These are phyloP conservation scores for Claviceps pusilla DNA, from an alignment of 2,329 filamentous ascomycete species.

Conservation along the genomic window DNA sequence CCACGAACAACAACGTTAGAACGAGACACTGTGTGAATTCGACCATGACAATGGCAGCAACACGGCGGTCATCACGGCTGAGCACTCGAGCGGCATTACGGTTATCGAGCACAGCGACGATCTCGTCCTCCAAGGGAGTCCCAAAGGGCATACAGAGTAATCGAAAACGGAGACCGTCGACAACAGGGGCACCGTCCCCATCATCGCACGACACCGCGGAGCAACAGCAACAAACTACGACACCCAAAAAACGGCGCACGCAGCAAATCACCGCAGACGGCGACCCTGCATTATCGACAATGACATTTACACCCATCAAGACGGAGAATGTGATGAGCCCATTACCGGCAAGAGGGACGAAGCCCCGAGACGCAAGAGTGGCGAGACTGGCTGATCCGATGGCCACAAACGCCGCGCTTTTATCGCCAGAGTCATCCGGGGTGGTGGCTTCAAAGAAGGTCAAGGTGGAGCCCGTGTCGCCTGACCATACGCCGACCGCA, in stretches of 20 bases:
- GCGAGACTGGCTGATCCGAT: constrained; percentile 47
- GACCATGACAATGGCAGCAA: constrained; percentile 12
- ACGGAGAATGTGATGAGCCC: constrained; percentile 25
- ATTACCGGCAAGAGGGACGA: constrained; percentile 18
- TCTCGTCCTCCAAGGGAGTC: neutral
- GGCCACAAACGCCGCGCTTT: constrained; percentile 51
- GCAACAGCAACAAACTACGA: constrained; percentile 11
- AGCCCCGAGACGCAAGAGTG: constrained; percentile 26
- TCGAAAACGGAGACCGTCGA: constrained; percentile 21
- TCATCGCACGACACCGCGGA: constrained; percentile 9
- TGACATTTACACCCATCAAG: constrained; percentile 23
- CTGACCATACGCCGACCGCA: constrained; percentile 22
- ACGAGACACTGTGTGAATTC: neutral
- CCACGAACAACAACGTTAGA: neutral
- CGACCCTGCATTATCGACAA: constrained; percentile 27
- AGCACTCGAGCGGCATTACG: constrained; percentile 14
- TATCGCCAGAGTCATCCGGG: constrained; percentile 56
- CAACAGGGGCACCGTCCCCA: constrained; percentile 3
- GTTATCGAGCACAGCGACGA: neutral
- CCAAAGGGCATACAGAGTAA: constrained; percentile 7
- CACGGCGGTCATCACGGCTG: constrained; percentile 27
- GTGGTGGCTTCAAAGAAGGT: constrained; percentile 38
- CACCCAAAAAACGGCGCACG: constrained; percentile 19
- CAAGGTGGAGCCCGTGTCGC: constrained; percentile 27
- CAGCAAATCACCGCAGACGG: constrained; percentile 7